phyloP scores from a whole-genome alignment of 768 basidiomycete species.

The Atractiella rhizophila region DNA sequence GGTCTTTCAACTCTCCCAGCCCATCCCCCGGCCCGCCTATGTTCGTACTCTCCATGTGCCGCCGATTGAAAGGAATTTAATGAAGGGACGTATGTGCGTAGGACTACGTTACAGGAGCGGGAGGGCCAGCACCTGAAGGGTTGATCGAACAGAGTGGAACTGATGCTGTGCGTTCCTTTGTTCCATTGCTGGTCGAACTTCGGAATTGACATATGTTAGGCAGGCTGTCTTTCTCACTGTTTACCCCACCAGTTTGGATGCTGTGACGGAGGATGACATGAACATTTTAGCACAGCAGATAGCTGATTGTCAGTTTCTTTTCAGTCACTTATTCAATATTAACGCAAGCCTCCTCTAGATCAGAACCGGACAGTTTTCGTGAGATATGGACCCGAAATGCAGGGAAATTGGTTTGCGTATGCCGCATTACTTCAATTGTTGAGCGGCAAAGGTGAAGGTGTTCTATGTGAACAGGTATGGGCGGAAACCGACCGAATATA shows the following conservation, averaged over 20 bases:
- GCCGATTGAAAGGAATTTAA: too few relatives aligned
- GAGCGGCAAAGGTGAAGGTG: neutral
- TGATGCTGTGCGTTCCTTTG: too few relatives aligned
- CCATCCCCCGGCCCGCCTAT: slow-evolving; percentile 15
- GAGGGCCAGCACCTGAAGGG: slow-evolving; percentile 16
- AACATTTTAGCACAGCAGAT: slow-evolving; percentile 16
- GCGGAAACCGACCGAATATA: slow-evolving; percentile 2
- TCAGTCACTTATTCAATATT: neutral
- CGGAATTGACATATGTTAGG: too few relatives aligned
- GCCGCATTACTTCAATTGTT: neutral
- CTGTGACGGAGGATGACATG: slow-evolving; percentile 13
- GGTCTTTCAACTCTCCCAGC: slow-evolving; percentile 17
- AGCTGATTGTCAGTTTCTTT: slow-evolving; percentile 8
- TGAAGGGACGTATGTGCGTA: too few relatives aligned
- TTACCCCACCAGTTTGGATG: slow-evolving; percentile 14
- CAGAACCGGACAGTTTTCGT: slow-evolving; percentile 16
- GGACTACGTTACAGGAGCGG: slow-evolving; percentile 16
- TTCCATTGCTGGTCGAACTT: too few relatives aligned
- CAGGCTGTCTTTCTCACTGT: slow-evolving; percentile 19
- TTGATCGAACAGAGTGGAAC: slow-evolving; percentile 14
- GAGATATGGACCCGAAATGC: slow-evolving; percentile 19
- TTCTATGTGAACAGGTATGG: slow-evolving; percentile 2
- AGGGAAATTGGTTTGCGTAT: slow-evolving; percentile 15
- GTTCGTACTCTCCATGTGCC: too few relatives aligned
- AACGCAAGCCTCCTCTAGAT: slow-evolving; percentile 1